Evolutionary conservation across 2,329 filamentous ascomycete genomes (phyloP), one percentile per base, ranked within the genome.

Genomic region (Dactylonectria macrodidyma): DNA sequence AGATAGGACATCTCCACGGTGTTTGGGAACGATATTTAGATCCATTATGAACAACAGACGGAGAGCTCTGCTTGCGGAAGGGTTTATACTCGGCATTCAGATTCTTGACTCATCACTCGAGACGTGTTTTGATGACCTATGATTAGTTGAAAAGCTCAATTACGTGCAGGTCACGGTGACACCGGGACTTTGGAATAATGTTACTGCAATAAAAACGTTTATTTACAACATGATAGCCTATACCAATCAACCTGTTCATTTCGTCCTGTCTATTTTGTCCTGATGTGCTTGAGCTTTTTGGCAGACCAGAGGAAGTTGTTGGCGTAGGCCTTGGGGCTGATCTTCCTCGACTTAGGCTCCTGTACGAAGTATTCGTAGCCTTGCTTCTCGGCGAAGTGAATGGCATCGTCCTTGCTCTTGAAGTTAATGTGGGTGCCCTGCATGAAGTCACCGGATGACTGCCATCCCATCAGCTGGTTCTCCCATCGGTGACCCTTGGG

Each of bases 351-450:
- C 78, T 98, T 97, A 41, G 96, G 95, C 84, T 98, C 96, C 86
- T 98, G 96, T 26, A 99, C 95, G 81, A 96, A 98, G 84, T 97
- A 99, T 81, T 99, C 95, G 81, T 99, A 99, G 41, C 97, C 96
- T 83, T 99, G 96, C 89, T 98, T 99, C 85, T 98, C 93, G 26
- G 97, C 96, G 79, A 99, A 99, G 66, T 88, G 86, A 77, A 99
- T 95, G 72, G 96, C 96, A 76, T 97, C 95, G 81, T 98, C 95
- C 87, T 97, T 98, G 76, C 87, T 88, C 82, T 93, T 93, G 88
- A 99, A 99, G 82, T 92, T 92, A 77, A 99, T 83, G 80, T 95
- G 90, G 56, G 95, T 97, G 78, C 95, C 95, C 82, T 99, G 95
- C 94, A 99, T 96, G 79, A 90, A 90, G 82, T 99, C 96, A 63